These are phyloP conservation scores for Aquilaria sinensis DNA, from an alignment of 345 rosid species.

Conservation along the genomic window DNA sequence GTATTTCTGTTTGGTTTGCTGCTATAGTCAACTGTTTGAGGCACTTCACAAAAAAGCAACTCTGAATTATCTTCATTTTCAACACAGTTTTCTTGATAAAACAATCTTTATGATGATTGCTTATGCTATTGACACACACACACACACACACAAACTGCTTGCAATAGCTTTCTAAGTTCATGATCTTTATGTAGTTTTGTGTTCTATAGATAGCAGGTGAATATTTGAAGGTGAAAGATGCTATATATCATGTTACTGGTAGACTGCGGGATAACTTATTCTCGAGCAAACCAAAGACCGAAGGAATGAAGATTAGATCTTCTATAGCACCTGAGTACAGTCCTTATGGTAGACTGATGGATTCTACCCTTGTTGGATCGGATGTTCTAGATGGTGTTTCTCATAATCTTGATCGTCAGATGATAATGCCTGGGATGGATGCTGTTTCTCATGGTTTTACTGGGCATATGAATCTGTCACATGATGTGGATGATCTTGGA, in stretches of 20 bases:
- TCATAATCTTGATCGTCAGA: conserved; percentile 19
- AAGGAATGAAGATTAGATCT: conserved; percentile 35
- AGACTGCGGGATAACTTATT: conserved; percentile 68
- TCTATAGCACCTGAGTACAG: conserved; percentile 44
- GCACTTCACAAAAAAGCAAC: too few species aligned
- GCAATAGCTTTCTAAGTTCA: too few species aligned
- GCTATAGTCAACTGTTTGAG: too few species aligned
- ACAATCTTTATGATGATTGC: too few species aligned
- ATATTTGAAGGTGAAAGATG: conserved; percentile 62
- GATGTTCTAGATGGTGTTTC: conserved; percentile 27
- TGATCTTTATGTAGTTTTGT: conserved; percentile 17
- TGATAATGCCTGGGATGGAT: too few species aligned
- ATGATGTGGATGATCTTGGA: conserved; percentile 41
- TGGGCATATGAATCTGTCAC: conserved; percentile 24
- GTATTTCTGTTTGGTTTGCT: too few species aligned
- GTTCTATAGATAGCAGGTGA: conserved; percentile 73
- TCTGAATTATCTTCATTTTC: too few species aligned
- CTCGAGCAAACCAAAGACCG: conserved; percentile 28
- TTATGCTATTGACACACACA: too few species aligned
- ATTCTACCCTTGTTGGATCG: conserved; percentile 27
- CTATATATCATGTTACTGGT: conserved; percentile 71
- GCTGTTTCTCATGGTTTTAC: conserved; percentile 29
- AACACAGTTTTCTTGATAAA: too few species aligned
- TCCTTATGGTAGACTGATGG: conserved; percentile 36
- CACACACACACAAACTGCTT: too few species aligned